Evolutionary conservation across 2,329 filamentous ascomycete genomes (phyloP), one percentile per base, ranked within the genome.

Genomic region (Hirsutella thompsonii): DNA sequence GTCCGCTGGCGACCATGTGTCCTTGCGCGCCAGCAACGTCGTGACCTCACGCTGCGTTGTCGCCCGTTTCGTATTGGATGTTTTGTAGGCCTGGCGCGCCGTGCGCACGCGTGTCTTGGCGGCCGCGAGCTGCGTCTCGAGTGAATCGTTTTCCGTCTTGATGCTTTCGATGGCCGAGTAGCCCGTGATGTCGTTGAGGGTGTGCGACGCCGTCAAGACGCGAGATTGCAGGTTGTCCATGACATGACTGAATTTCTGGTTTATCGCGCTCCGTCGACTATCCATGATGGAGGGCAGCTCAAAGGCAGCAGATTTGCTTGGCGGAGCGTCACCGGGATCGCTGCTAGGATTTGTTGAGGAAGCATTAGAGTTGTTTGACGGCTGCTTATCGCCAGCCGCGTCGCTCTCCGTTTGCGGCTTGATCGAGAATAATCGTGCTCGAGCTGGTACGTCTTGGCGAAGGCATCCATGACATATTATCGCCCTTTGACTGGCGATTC

Each of bases 1-100:
- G 63, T 98, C 92, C 2, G 68, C 59, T 0, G 89, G 80, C 1
- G 80, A 79, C 92, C 92, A 98, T 16, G 81, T 83, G 61, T 94
- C 87, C 63, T 98, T 96, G 43, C 92, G 79, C 46, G 94, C 90
- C 8, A 98, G 75, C 20, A 98, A 74, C 19, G 88, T 86, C 37
- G 94, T 95, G 32, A 96, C 89, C 67, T 98, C 92, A 50, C 92
- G 86, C 64, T 96, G 90, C 1, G 89, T 94, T 14, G 81, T 68
- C n/a, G 86, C 82, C 49, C 93, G 84, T 50, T 82, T 79, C 42
- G 81, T 73, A 48, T 92, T 89, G 26, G 88, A 86, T n/a, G 78
- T 71, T 52, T 90, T 83, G 68, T 96, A 94, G 38, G 72, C 71
- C 38, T 74, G 69, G 47, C 92, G 87, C 16, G 86, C 78, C 28